phyloP scores from a whole-genome alignment of 169 alveolate genomes.

The Plasmodium cynomolgi region DNA sequence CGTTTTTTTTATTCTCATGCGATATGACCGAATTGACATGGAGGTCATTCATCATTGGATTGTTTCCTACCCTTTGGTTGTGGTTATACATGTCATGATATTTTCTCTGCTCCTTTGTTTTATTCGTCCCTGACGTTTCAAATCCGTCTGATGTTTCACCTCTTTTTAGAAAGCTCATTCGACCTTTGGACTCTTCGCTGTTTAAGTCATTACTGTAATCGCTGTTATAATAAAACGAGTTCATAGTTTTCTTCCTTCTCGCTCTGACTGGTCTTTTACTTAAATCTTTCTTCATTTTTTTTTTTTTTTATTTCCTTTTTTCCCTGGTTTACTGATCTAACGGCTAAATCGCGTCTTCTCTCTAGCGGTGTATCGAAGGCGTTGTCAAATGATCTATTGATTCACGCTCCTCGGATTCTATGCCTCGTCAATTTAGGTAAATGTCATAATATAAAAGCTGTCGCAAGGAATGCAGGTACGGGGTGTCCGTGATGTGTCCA shows the following conservation, averaged over 20 bases:
- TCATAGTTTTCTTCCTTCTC: slow-evolving; percentile 70
- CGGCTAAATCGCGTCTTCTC: background rate
- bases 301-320: slow-evolving; percentile 10
- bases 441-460: background rate
- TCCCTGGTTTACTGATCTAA: background rate
- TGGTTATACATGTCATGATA: slow-evolving; percentile 14
- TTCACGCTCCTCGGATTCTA: background rate
- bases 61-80: slow-evolving; percentile 4
- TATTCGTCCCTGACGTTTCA: background rate
- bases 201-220: slow-evolving; percentile 72
- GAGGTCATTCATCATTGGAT: slow-evolving; percentile 5
- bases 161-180: slow-evolving; percentile 19
- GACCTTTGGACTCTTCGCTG: slow-evolving; percentile 45
- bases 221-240: slow-evolving; percentile 60
- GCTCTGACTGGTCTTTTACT: slow-evolving; percentile 68
- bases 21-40: background rate
- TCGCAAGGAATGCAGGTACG: background rate
- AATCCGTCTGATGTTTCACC: slow-evolving; percentile 24
- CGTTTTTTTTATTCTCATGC: background rate
- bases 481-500: background rate
- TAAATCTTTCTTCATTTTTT: slow-evolving; percentile 64
- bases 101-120: slow-evolving; percentile 39
- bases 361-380: background rate
- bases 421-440: background rate
- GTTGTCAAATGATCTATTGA: background rate